These are phyloP conservation scores for Capsicum chinense DNA, from an alignment of 257 asterid genomes.

Conservation along the genomic window DNA sequence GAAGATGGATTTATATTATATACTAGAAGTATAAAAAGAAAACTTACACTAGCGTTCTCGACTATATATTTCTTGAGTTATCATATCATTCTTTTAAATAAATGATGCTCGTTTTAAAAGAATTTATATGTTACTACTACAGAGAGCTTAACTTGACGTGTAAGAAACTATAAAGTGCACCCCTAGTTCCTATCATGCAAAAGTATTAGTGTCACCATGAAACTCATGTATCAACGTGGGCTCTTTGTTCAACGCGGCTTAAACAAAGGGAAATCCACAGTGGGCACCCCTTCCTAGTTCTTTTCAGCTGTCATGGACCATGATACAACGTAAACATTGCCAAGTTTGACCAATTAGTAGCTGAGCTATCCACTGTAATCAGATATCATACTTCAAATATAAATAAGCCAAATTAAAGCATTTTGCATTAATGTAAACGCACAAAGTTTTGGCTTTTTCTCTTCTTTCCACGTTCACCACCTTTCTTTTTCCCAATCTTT, in stretches of 20 bases:
- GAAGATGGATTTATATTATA: neutral
- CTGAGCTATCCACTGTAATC: neutral
- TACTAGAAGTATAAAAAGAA: too few relatives aligned
- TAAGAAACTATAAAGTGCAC: too few relatives aligned
- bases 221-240: neutral
- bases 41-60: neutral
- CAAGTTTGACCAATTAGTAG: neutral
- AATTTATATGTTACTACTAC: neutral
- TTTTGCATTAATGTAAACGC: constrained; percentile 15
- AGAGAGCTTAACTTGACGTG: neutral
- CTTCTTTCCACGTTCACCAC: constrained; percentile 24
- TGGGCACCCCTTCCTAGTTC: neutral
- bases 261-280: neutral
- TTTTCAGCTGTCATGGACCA: neutral
- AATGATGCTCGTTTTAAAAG: neutral
- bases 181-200: too few relatives aligned
- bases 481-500: neutral
- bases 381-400: neutral
- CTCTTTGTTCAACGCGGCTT: neutral
- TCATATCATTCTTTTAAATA: neutral
- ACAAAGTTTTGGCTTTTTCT: constrained; percentile 18
- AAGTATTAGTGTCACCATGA: neutral
- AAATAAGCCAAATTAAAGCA: neutral
- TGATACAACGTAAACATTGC: neutral
- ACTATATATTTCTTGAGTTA: neutral